Conservation (phyloP, 208 protist species). For the Trypanosoma melophagium region DNA sequence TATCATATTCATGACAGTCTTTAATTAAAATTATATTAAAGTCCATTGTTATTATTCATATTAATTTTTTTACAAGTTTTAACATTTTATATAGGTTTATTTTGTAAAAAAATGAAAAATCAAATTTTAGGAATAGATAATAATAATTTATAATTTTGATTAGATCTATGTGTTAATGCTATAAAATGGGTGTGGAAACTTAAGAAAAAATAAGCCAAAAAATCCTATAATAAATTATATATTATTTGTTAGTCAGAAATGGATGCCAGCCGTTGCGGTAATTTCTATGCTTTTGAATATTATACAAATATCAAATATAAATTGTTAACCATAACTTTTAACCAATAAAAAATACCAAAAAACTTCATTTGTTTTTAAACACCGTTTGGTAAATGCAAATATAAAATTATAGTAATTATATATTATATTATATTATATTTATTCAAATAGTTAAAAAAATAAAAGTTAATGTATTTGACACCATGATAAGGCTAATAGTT, state of each 20-base stretch:
- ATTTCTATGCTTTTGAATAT: slow-evolving; percentile 79
- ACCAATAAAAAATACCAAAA: slow-evolving; percentile 50
- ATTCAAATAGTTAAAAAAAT: slow-evolving; percentile 68
- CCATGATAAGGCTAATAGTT: slow-evolving; percentile 67
- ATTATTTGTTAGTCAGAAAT: slow-evolving; percentile 66
- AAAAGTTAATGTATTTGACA: slow-evolving; percentile 68
- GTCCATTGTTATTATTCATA: slow-evolving; percentile 80
- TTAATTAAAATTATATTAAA: no score
- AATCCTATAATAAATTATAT: slow-evolving; percentile 49
- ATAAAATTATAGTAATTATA: slow-evolving; percentile 61
- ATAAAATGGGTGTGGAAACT: slow-evolving; percentile 60
- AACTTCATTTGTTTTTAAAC: slow-evolving; percentile 39
- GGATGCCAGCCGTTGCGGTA: slow-evolving; percentile 73
- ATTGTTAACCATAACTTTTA: slow-evolving; percentile 49
- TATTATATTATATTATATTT: slow-evolving; percentile 70
- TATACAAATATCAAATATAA: slow-evolving; percentile 63
- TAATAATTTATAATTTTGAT: slow-evolving; percentile 82
- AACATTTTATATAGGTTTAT: slow-evolving; percentile 68
- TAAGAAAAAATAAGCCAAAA: slow-evolving; percentile 31
- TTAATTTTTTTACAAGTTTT: slow-evolving; percentile 77
- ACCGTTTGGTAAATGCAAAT: slow-evolving; percentile 33
- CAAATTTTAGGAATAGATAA: slow-evolving; percentile 72
- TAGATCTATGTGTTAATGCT: slow-evolving; percentile 52
- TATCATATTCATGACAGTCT: no score
- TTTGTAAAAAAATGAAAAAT: slow-evolving; percentile 30